A percentile compares a stretch with the other conserved stretches of the same genome.
Evolutionary conservation across 164 flowering plant genomes (phyloP).

Genomic region (Magnolia sinica): DNA sequence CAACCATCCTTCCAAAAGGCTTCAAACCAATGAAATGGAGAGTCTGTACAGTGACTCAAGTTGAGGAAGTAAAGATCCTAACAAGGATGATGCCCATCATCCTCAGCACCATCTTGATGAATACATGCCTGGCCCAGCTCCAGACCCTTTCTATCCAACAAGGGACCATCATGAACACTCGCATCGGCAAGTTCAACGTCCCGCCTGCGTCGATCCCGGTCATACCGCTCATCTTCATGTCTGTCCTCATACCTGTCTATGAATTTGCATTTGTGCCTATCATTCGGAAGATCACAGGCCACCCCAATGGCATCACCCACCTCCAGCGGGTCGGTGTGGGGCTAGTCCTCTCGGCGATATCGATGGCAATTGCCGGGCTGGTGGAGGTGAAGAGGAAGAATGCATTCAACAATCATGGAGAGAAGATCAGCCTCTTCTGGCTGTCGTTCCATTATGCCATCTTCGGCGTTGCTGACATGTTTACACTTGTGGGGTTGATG

Average conservation of each 20-base stretch:
- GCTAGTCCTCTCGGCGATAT: slow-evolving; percentile 47
- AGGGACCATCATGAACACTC: slow-evolving; percentile 40
- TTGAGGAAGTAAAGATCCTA: slow-evolving; percentile 62
- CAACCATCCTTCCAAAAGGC: slow-evolving; percentile 37
- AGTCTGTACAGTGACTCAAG: slow-evolving; percentile 62
- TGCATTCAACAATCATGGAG: slow-evolving; percentile 19
- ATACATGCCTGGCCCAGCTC: slow-evolving; percentile 69
- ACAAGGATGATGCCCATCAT: slow-evolving; percentile 64
- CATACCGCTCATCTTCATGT: slow-evolving; percentile 56
- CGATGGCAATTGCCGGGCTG: slow-evolving; percentile 54
- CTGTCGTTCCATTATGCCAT: slow-evolving; percentile 54
- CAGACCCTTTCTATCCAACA: slow-evolving; percentile 67
- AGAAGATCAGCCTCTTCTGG: slow-evolving; percentile 56
- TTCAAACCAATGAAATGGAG: slow-evolving; percentile 27
- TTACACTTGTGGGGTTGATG: slow-evolving; percentile 58
- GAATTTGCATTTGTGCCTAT: slow-evolving; percentile 54
- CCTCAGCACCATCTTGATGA: slow-evolving; percentile 57
- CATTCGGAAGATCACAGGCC: slow-evolving; percentile 46
- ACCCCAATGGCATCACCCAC: slow-evolving; percentile 59
- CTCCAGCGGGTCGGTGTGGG: slow-evolving; percentile 71
- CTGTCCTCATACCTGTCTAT: slow-evolving; percentile 55
- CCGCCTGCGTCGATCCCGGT: slow-evolving; percentile 59
- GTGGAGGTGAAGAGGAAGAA: slow-evolving; percentile 54
- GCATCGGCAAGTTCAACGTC: slow-evolving; percentile 34
- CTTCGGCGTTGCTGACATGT: slow-evolving; percentile 73